phyloP scores from a whole-genome alignment of 225 moss, liverwort and hornwort genomes.

The Anthoceros angustus region DNA sequence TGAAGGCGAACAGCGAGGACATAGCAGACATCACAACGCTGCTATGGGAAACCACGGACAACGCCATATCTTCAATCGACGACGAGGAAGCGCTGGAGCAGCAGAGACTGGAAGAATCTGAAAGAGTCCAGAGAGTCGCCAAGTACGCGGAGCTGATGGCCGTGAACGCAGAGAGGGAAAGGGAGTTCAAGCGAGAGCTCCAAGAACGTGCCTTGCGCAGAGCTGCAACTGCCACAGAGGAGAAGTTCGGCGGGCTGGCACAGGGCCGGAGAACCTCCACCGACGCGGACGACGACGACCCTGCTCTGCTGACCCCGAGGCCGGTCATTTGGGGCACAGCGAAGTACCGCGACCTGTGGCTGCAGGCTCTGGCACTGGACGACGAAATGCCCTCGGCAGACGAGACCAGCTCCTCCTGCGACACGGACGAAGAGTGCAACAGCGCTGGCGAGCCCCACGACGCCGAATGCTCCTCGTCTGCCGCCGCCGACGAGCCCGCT shows the following conservation, averaged over 20 bases:
- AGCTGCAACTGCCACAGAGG: conserved; percentile 23
- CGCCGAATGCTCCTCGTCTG: too few relatives aligned
- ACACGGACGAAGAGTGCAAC: background rate
- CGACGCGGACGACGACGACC: background rate
- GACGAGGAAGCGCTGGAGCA: too few relatives aligned
- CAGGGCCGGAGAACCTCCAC: conserved; percentile 6
- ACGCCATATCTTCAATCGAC: too few relatives aligned
- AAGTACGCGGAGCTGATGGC: background rate
- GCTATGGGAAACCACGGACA: too few relatives aligned
- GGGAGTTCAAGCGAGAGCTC: conserved; percentile 23
- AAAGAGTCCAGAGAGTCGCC: background rate
- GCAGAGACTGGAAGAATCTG: too few relatives aligned
- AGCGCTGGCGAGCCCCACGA: too few relatives aligned
- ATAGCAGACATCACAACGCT: too few relatives aligned
- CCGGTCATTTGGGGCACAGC: conserved; percentile 47
- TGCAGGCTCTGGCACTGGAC: conserved; percentile 22
- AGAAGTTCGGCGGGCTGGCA: conserved; percentile 12
- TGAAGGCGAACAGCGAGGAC: too few relatives aligned
- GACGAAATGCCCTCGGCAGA: conserved; percentile 7
- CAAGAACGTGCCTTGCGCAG: conserved; percentile 28
- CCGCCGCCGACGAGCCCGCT: too few relatives aligned
- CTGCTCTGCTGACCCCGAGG: conserved; percentile 14
- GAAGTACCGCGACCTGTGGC: conserved; percentile 42
- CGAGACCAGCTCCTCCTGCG: background rate
- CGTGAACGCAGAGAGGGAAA: conserved; percentile 18